Evolutionary conservation across 805 yeast species (phyloP), one percentile per base, ranked within the genome.

Genomic region (Candida coquimbonensis): DNA sequence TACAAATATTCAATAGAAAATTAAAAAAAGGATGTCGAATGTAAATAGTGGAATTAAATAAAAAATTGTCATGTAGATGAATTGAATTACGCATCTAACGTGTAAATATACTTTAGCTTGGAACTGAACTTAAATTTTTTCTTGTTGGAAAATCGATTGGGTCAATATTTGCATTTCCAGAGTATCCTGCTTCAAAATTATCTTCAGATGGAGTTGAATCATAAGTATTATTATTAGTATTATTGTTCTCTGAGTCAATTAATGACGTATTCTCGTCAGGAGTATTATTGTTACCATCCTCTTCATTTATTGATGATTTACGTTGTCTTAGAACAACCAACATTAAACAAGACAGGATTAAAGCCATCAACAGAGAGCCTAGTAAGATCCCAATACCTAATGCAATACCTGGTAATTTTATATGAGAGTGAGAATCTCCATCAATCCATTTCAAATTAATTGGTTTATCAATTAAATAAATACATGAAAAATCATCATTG

Each of bases 371-470:
- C 4, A 81, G 52, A 29, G 81, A 69, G 0, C 91, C 91, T 9
- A 82, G 55, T 2, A 83, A 63, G 5, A 83, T 66, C 7, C 93
- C 95, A 26, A 84, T 62, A 0, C 81, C 81, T 31, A 84, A 65
- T 13, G 91, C 86, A 17, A 81, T 72, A 43, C 78, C 72, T 7
- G 93, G 89, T 34, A 86, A 63, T 49, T 75, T 82, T 24, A 85
- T 62, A 48, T 76, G 83, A 39, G 80, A 66, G 33, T 75, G 73
- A 19, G 71, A 57, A 27, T 63, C 67, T n/a, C 57, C 59, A 31
- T 73, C 73, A 7, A 82, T 59, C 93, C 95, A 85, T 1, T 62
- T 59, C 24, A 83, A 73, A 35, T 76, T 74, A n/a, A 86, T 66
- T 2, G 90, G 87, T 41, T 78, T 70, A 51, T 86, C 91, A 39